Evolutionary conservation across 352 stramenopile genomes (phyloP), one percentile per base, ranked within the genome.

Genomic region (Lagenidium sp.): DNA sequence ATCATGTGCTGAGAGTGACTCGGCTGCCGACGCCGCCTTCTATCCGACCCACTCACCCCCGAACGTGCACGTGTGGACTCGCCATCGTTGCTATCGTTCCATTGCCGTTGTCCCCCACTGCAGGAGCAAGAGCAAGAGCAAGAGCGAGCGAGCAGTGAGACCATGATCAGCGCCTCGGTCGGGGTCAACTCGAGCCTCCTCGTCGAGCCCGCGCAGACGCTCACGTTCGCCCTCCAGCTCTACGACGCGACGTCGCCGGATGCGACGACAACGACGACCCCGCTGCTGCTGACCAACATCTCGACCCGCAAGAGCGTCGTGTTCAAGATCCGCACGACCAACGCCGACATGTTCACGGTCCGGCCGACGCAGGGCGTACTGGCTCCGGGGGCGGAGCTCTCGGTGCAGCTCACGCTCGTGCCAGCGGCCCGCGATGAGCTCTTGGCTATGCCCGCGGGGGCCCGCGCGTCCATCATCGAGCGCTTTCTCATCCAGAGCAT

Each of bases 241-340:
- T 15, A 29, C 50, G 18, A 6, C 5, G 28, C 66, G 15, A 19
- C 47, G 32, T 26, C 44, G 20, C 4, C 36, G 6, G 48, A 50
- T 2, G 40, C 52, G 8, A 12, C 25, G 10, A 21, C 32, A 15
- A 28, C 38, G n/a, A 38, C 36, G 38, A n/a, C 37, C 12, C 49
- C 22, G 21, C 44, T 85, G 30, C 63, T 52, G 50, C 65, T 90
- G n/a, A 68, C 54, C 38, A 91, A 88, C 51, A 61, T 88, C 34
- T 87, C 79, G 39, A 34, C 44, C 19, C 38, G 44, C n/a, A 74
- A 81, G 40, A 60, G 66, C 47, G 57, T 84, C 13, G 58, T 87
- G 10, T 88, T 85, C 50, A 83, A 85, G 35, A 57, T 91, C 22
- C 73, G 76, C 49, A 91, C 79, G 29, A 84, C 73, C 51, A 77